These are phyloP conservation scores for Fusarium cicatricum DNA, from an alignment of 2,329 filamentous ascomycete species.

Conservation along the genomic window DNA sequence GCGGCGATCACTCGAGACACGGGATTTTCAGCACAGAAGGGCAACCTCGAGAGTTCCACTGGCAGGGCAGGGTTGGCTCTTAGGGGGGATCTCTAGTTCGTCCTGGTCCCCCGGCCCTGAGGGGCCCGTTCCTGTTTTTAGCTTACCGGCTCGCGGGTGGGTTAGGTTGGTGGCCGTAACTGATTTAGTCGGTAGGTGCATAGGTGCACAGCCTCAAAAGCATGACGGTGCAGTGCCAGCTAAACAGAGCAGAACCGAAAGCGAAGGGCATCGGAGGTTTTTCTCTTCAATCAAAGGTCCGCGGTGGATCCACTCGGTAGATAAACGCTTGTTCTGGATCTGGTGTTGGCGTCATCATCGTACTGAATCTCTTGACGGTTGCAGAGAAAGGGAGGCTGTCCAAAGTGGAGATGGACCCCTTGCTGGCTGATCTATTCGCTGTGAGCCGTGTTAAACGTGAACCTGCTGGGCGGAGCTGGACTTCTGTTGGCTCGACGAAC, in stretches of 20 bases:
- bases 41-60: not conserved
- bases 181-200: conserved; percentile 9
- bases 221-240: conserved; percentile 14
- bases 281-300: not conserved
- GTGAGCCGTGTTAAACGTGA: conserved; percentile 1
- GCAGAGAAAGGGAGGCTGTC: not conserved
- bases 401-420: not conserved
- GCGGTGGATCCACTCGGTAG: conserved; percentile 15
- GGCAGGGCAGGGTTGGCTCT: not conserved
- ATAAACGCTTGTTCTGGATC: conserved; percentile 23
- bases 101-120: conserved; percentile 15
- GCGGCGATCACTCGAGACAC: conserved; percentile 12
- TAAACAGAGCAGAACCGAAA: not conserved
- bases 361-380: not conserved
- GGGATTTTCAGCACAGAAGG: conserved; percentile 1
- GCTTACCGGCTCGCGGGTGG: conserved; percentile 29
- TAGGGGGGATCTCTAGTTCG: conserved; percentile 17
- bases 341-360: conserved; percentile 7
- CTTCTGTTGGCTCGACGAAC: conserved; percentile 1
- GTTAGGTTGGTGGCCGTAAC: conserved; percentile 4
- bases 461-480: not conserved
- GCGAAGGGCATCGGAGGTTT: not conserved
- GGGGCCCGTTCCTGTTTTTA: conserved; percentile 33
- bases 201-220: too few species aligned
- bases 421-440: conserved; percentile 9